Base-by-base conservation (phyloP, 129 eudicot species). In the Smallanthus sonchifolius region DNA sequence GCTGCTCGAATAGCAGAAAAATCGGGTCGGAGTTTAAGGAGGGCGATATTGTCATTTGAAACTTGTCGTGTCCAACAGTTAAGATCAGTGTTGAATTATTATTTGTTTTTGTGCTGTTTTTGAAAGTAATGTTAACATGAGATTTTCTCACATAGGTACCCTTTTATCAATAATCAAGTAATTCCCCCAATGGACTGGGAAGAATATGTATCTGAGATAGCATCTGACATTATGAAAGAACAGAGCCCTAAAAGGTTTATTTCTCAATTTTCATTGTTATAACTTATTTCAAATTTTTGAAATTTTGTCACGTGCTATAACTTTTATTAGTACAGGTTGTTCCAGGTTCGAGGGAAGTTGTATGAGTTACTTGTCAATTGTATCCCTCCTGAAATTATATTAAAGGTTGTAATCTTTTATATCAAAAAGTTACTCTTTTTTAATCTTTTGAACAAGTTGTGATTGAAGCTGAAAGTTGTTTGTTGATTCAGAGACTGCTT, bases 181-280 rank as follows among this genome's bases (percentile, higher is more conserved):
- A 93, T 93, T 75, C 82, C 91, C 48, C 89, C 87, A 51, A 93
- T 93, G 96, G 98, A 93, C 62, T 93, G 98, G 98, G 98, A 93
- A 82, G 92, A 86, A 78, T 93, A 90, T 82, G 77, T 90, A 75
- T 77, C 81, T 5, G 97, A 90, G 57, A 90, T 90, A 74, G 92
- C 98, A 63, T 85, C 91, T 73, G 91, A 91, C 82, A 90, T 93
- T 47, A 84, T 93, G 90, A 90, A 88, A 80, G 98, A 90, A 79
- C 98, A 90, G 77, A 90, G 96, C 83, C 98, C 98, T n/a, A 93
- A 93, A 86, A 82, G 97, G 98, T 93, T 73, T 54, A 14, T 54
- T 40, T 72, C 3, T 63, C 55, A 9, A 16, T 15, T 39, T 32
- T 61, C 42, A 61, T 34, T 34, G 8, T 14, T 61, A 34, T 14